Conservation (phyloP, 2,329 filamentous ascomycete genomes). For the Alternaria consortialis region DNA sequence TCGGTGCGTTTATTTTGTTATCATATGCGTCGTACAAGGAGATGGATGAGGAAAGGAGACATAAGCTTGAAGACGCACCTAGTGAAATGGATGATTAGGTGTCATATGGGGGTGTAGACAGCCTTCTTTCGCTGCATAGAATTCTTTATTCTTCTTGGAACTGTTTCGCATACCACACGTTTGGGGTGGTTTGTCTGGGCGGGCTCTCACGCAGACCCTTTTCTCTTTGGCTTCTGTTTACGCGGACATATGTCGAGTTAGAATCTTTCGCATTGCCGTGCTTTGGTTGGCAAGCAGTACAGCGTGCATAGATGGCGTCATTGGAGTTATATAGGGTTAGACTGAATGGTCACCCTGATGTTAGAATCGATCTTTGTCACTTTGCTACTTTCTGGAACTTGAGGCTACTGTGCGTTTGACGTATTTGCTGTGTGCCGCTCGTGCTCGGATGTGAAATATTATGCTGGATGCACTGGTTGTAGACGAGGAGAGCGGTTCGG, state of each 20-base stretch:
- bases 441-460: neutral
- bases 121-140: neutral
- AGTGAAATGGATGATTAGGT: slow-evolving; percentile 55
- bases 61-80: slow-evolving; percentile 59
- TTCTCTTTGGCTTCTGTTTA: neutral
- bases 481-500: neutral
- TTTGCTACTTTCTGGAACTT: neutral
- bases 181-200: neutral
- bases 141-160: neutral
- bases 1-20: slow-evolving; percentile 84
- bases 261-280: neutral
- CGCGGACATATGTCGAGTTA: neutral
- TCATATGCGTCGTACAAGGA: slow-evolving; percentile 93
- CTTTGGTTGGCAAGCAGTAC: neutral
- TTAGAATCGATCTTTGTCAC: neutral
- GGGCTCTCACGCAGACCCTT: neutral
- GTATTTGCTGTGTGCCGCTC: neutral
- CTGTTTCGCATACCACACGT: neutral
- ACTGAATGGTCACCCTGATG: neutral
- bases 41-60: slow-evolving; percentile 82
- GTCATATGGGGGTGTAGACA: neutral
- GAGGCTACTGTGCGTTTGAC: neutral
- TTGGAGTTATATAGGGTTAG: neutral
- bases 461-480: neutral
- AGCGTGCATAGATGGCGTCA: neutral